Conservation (phyloP, 331 rosid species). For the Prunus yedoensis region DNA sequence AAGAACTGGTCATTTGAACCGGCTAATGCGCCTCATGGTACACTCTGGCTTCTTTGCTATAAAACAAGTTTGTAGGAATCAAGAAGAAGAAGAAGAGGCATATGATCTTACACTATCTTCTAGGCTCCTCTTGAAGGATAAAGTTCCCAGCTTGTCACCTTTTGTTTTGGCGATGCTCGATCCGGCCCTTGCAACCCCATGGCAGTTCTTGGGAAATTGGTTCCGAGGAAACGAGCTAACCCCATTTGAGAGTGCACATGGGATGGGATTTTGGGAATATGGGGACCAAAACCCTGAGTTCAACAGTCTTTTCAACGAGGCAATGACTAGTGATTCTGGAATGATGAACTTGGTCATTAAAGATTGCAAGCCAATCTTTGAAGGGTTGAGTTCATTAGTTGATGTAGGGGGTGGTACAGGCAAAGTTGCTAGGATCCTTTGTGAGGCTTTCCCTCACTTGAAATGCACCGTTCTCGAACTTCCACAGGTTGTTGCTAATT, state of each 20-base stretch:
- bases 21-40: slow-evolving; percentile 32
- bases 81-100: slow-evolving; percentile 17
- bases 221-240: slow-evolving; percentile 24
- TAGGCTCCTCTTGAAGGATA: slow-evolving; percentile 35
- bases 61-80: neutral
- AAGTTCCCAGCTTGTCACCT: slow-evolving; percentile 19
- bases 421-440: slow-evolving; percentile 25
- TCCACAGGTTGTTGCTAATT: slow-evolving; percentile 44
- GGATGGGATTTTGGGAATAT: slow-evolving; percentile 37
- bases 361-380: slow-evolving; percentile 39
- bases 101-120: slow-evolving; percentile 46
- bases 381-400: slow-evolving; percentile 39
- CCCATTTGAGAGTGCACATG: slow-evolving; percentile 38
- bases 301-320: slow-evolving; percentile 27
- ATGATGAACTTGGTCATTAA: slow-evolving; percentile 40
- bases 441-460: slow-evolving; percentile 43
- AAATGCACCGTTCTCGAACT: slow-evolving; percentile 54
- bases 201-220: slow-evolving; percentile 42
- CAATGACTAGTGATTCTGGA: slow-evolving; percentile 47
- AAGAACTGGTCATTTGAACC: slow-evolving; percentile 14
- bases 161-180: slow-evolving; percentile 28
- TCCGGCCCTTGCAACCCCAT: slow-evolving; percentile 12
- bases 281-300: slow-evolving; percentile 9
- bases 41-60: slow-evolving; percentile 39
- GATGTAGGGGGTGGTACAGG: slow-evolving; percentile 56